These are phyloP conservation scores for Chimonanthus praecox DNA, from an alignment of 164 flowering plant genomes.

Conservation along the genomic window DNA sequence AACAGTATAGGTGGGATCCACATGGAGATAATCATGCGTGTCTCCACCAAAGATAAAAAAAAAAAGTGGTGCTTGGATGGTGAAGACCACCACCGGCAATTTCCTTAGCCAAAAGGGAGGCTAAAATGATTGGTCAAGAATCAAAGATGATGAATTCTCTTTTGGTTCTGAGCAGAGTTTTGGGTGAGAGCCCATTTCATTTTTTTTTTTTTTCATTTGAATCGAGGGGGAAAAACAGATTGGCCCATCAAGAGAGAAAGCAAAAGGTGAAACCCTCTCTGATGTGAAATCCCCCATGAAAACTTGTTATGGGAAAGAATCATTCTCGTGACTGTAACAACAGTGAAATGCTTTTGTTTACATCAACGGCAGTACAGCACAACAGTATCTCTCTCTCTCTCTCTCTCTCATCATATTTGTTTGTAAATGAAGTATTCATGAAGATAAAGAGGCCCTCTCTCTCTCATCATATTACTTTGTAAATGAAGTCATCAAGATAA, in stretches of 20 bases:
- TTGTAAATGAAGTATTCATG: too few species aligned
- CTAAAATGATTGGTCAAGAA: conserved; percentile 17
- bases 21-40: conserved; percentile 6
- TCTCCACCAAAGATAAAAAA: conserved; percentile 5
- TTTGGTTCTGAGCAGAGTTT: conserved; percentile 2
- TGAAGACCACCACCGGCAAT: background rate
- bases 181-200: background rate
- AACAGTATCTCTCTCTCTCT: too few species aligned
- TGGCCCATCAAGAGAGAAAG: conserved; percentile 10
- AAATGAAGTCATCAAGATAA: background rate
- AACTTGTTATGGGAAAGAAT: conserved; percentile 1
- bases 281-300: conserved; percentile 19
- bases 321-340: background rate
- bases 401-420: too few species aligned
- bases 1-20: conserved; percentile 1
- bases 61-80: conserved; percentile 7
- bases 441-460: too few species aligned
- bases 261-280: conserved; percentile 11
- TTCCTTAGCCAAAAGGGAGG: background rate
- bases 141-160: too few species aligned
- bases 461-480: background rate
- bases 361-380: background rate
- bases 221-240: conserved; percentile 3
- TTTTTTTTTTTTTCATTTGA: conserved; percentile 5
- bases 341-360: background rate